Base-by-base conservation (phyloP, 2,329 filamentous ascomycete genomes). In the Talaromyces amestolkiae region DNA sequence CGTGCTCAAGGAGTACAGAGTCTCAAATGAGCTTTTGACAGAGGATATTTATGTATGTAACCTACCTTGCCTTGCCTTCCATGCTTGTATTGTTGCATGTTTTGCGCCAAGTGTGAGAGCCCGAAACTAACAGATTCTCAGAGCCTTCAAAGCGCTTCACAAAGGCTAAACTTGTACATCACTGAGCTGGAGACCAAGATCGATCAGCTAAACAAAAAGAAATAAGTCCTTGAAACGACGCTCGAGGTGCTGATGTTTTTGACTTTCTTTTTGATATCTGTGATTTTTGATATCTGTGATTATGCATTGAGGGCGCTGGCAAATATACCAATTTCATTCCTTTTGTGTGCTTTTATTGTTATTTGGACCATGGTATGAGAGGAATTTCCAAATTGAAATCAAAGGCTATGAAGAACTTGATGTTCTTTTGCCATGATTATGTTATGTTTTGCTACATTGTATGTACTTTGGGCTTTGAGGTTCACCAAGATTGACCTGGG, bases 21-120 rank as follows among this genome's bases (percentile, higher is more conserved):
- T 93, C 51, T 91, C 92, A 71, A 98, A 97, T 82, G 91, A 96
- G 81, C 86, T 97, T 75, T 83, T 98, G 80, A 94, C 90, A 67
- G 93, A 97, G 81, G 94, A 98, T 80, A 97, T 98, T 78, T 94
- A 94, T 80, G 94, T 97, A 86, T 79, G 92, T 89, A 64, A 4
- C 35, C 43, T 3, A 3, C 24, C 33, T 37, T 6, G 15, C 10
- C 2, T 15, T 58, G 33, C 22, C 17, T 27, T 45, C 22, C 22
- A 59, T 27, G 1, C 27, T 13, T 45, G 37, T 15, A 9, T 39
- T 19, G 22, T 4, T 47, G 15, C 17, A n/a, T 33, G 31, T 11
- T 27, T 27, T 17, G 15, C 13, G 8, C 24, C 15, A 3, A 53
- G 49, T n/a, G 49, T 33, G 15, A n/a, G 15, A 27, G n/a, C 22